Evolutionary conservation across 768 basidiomycete species (phyloP), one percentile per base, ranked within the genome.

Genomic region (Clitopilus passeckerianus): DNA sequence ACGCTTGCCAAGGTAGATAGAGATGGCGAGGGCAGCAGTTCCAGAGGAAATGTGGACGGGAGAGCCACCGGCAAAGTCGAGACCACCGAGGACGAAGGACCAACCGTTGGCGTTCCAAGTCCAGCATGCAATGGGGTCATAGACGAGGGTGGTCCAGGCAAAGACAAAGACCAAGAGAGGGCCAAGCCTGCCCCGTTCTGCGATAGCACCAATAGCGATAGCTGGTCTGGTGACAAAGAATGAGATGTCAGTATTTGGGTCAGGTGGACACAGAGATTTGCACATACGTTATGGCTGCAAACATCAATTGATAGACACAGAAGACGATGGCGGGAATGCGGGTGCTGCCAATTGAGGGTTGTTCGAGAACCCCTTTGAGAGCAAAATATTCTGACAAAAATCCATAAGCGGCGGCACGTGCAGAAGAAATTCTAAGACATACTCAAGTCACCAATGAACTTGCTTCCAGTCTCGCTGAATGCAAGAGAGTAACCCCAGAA

Each of bases 41-140:
- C 96, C 96, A 15, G 93, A 95, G 16, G 90, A 90, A 65, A 99
- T 98, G 70, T 99, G 95, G 61, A 99, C 94, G 20, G 96, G 96
- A 10, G 93, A 95, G 56, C 96, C 96, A 27, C 95, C 95, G 8
- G 95, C 95, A 61, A 96, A 95, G 70, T 95, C 92, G 57, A 93
- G 88, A 60, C 89, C 90, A 15, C 93, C 95, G 56, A 91, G 78
- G 34, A 84, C 69, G 73, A 78, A 87, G 0, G 90, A 88, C 95
- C 83, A 86, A 37, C 85, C 85, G 33, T 89, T 83, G 34, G 81
- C 63, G 67, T 93, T 94, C 96, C 96, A 98, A 5, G 94, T 91
- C 95, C 95, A 97, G 74, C 91, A 93, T 0, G 93, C 96, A 59
- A 98, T 86, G 1, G 95, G 94, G 67, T 96, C 90, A 73, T 98